Conservation (phyloP, 75 land plant genomes). For the Cunninghamia lanceolata region DNA sequence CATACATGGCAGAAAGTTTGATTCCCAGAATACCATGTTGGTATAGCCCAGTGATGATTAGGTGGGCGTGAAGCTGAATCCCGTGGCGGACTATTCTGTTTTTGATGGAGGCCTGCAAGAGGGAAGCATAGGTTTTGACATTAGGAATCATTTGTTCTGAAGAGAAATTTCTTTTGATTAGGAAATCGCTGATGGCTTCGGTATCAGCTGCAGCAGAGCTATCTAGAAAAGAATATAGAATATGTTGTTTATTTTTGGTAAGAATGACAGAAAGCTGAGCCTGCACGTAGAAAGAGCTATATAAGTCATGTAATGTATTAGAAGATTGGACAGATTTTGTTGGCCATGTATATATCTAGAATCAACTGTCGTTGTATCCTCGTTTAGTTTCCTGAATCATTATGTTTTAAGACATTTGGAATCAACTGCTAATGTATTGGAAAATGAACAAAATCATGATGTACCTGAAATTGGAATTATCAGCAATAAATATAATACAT, state of each 20-base stretch:
- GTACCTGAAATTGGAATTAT: background rate
- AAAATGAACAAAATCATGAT: background rate
- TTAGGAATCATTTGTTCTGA: background rate
- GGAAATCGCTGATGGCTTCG: background rate
- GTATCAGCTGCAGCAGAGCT: background rate
- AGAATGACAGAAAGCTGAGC: background rate
- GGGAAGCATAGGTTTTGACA: constrained; percentile 20
- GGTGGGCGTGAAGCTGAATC: constrained; percentile 21
- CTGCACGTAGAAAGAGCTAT: background rate
- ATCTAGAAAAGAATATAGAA: background rate
- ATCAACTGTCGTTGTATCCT: too few species aligned
- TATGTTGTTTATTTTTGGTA: background rate
- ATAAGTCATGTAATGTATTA: background rate
- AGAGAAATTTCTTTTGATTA: background rate
- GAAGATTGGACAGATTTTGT: too few species aligned
- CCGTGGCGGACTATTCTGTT: constrained; percentile 21
- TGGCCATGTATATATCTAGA: too few species aligned
- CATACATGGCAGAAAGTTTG: constrained; percentile 28
- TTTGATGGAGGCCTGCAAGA: constrained; percentile 24
- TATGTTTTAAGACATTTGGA: too few species aligned
- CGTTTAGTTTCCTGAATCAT: too few species aligned
- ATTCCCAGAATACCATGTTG: constrained; percentile 27
- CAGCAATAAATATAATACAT: background rate
- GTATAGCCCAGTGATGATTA: constrained; percentile 22
- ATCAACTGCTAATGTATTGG: background rate